Evolutionary conservation across 139 green algal genomes (phyloP), one percentile per base, ranked within the genome.

Genomic region (Microglena sp.): DNA sequence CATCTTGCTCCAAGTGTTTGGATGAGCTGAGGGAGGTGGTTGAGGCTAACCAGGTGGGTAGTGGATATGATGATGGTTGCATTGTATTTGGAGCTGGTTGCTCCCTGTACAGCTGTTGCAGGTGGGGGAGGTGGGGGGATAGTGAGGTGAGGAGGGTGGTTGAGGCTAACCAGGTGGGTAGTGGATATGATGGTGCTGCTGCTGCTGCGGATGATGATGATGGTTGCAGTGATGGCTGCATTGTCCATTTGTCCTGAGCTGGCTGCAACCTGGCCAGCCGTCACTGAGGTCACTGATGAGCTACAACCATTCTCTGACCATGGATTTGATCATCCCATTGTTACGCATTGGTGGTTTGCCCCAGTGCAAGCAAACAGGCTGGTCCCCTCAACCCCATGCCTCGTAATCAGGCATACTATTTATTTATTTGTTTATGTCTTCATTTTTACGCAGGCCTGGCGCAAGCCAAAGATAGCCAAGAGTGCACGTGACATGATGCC

Each of bases 21-120:
- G 77, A 75, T 3, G 79, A 82, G 22, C 50, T 95, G 28, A 36
- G 31, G 29, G 56, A n/a, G 28, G 56, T 50, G n/a, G n/a, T n/a
- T n/a, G n/a, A n/a, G n/a, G n/a, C n/a, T n/a, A n/a, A n/a, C n/a
- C n/a, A n/a, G n/a, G n/a, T n/a, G n/a, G n/a, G n/a, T n/a, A n/a
- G n/a, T n/a, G n/a, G n/a, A n/a, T n/a, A n/a, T n/a, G n/a, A n/a
- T n/a, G n/a, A n/a, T n/a, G n/a, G n/a, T n/a, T n/a, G n/a, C n/a
- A n/a, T n/a, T n/a, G n/a, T n/a, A n/a, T n/a, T n/a, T n/a, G n/a
- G 40, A 11, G 50, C 55, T 53, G 35, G 5, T 21, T 60, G 53
- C 46, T 69, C 28, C n/a, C 63, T 27, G 53, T 15, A 18, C 28
- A 55, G 61, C 32, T 33, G 44, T 44, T 40, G 64, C n/a, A 30